Percentiles rank a stretch among this genome's conserved stretches.
These are phyloP conservation scores for Cryphonectria parasitica DNA, from an alignment of 2,329 filamentous ascomycete genomes.

Conservation along the genomic window DNA sequence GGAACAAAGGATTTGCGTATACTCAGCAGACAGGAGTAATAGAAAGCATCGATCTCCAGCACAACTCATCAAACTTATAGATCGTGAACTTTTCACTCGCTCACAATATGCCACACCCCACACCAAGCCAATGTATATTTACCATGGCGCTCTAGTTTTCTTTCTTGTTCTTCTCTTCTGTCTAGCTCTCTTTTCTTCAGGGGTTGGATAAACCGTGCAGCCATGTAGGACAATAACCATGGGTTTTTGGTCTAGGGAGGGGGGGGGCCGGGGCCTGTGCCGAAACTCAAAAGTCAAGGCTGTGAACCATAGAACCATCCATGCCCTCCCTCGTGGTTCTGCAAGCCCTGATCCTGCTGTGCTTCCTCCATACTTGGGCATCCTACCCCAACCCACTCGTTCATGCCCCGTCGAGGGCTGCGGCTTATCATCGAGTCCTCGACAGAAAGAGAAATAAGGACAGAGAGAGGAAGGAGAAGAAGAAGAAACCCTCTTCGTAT, in stretches of 20 bases:
- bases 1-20: background rate
- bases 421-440: slow-evolving; percentile 4
- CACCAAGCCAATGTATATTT: too few species aligned
- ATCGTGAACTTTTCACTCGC: too few species aligned
- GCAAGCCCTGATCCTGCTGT: slow-evolving; percentile 11
- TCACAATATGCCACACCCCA: too few species aligned
- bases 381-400: background rate
- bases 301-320: background rate
- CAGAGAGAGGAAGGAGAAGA: too few species aligned
- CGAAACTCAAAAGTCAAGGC: background rate
- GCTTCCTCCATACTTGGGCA: background rate
- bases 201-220: background rate
- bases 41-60: background rate
- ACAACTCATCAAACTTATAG: too few species aligned
- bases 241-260: background rate
- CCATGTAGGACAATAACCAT: background rate
- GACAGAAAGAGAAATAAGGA: too few species aligned
- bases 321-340: slow-evolving; percentile 15
- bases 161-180: background rate
- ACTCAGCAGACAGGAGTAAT: background rate
- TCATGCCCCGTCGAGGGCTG: background rate
- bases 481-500: background rate
- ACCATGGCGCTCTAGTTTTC: background rate
- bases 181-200: background rate
- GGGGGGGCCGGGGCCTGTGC: background rate